Conservation (phyloP, 768 basidiomycete species). For the Lepiota venenata region DNA sequence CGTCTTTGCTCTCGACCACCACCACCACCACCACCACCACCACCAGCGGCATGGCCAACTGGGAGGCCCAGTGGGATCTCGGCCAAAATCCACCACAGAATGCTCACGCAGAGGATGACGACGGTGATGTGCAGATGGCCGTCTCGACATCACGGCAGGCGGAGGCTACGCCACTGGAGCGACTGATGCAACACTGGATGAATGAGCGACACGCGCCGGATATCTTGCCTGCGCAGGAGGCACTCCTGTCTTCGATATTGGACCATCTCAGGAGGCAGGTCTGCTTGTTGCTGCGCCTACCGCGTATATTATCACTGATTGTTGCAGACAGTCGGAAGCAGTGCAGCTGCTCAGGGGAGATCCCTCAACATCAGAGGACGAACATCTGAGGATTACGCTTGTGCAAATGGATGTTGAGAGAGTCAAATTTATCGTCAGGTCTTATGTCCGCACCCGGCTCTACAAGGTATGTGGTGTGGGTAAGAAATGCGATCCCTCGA, state of each 20-base stretch:
- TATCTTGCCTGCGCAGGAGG: conserved; percentile 70
- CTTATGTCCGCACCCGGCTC: conserved; percentile 83
- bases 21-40: too few species aligned
- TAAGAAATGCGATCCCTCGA: not conserved
- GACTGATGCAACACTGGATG: conserved; percentile 80
- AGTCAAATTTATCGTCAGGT: conserved; percentile 87
- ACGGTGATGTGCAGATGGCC: not conserved
- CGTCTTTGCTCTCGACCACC: too few species aligned
- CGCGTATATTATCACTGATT: conserved; percentile 5
- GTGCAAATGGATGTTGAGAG: conserved; percentile 94
- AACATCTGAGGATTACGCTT: conserved; percentile 90
- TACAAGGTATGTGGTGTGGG: conserved; percentile 60
- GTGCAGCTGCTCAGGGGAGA: conserved; percentile 77
- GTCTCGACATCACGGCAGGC: conserved; percentile 1
- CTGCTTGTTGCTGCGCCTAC: conserved; percentile 11
- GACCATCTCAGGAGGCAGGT: conserved; percentile 86
- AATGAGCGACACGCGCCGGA: conserved; percentile 84
- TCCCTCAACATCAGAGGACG: conserved; percentile 84
- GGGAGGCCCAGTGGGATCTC: too few species aligned
- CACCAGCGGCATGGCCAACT: too few species aligned
- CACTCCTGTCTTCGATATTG: conserved; percentile 58
- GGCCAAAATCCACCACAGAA: too few species aligned
- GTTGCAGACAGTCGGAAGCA: conserved; percentile 59
- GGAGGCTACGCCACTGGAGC: conserved; percentile 59
- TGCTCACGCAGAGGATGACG: too few species aligned